These are phyloP conservation scores for Chlamydomonas reinhardtii DNA, from an alignment of 163 green algal species.

Conservation along the genomic window DNA sequence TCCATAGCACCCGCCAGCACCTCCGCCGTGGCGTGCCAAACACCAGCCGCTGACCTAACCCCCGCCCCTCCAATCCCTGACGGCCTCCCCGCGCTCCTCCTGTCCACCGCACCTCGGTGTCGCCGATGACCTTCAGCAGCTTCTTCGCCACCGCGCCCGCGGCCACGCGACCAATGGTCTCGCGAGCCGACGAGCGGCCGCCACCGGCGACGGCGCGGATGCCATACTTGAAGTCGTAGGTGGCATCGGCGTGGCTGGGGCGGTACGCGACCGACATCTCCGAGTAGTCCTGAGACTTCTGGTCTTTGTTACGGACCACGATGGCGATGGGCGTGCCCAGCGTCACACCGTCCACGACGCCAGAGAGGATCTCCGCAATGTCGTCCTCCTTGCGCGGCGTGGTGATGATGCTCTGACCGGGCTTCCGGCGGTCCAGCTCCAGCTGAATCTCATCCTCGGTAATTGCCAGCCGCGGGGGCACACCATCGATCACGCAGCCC, in stretches of 20 bases:
- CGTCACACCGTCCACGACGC: slow-evolving; percentile 78
- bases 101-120: slow-evolving; percentile 76
- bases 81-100: no score
- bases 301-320: slow-evolving; percentile 98
- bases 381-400: slow-evolving; percentile 97
- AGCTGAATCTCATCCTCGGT: slow-evolving; percentile 91
- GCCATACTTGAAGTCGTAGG: slow-evolving; percentile 99
- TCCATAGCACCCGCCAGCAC: no score
- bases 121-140: slow-evolving; percentile 83
- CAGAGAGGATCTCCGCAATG: slow-evolving; percentile 93
- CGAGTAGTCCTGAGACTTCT: slow-evolving; percentile 93
- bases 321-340: slow-evolving; percentile 96
- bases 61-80: not conserved
- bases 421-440: slow-evolving; percentile 91
- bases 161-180: slow-evolving; percentile 98
- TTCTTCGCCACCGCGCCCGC: slow-evolving; percentile 99
- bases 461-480: slow-evolving; percentile 92
- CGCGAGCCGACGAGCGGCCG: slow-evolving; percentile 93
- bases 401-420: slow-evolving; percentile 97
- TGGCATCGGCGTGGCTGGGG: slow-evolving; percentile 97
- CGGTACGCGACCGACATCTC: slow-evolving; percentile 98
- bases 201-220: slow-evolving; percentile 96
- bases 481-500: slow-evolving; percentile 97
- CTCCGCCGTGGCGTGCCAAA: no score
- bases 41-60: no score